These are phyloP conservation scores for Harringtonia aguacate DNA, from an alignment of 2,329 filamentous ascomycete genomes.

Conservation along the genomic window DNA sequence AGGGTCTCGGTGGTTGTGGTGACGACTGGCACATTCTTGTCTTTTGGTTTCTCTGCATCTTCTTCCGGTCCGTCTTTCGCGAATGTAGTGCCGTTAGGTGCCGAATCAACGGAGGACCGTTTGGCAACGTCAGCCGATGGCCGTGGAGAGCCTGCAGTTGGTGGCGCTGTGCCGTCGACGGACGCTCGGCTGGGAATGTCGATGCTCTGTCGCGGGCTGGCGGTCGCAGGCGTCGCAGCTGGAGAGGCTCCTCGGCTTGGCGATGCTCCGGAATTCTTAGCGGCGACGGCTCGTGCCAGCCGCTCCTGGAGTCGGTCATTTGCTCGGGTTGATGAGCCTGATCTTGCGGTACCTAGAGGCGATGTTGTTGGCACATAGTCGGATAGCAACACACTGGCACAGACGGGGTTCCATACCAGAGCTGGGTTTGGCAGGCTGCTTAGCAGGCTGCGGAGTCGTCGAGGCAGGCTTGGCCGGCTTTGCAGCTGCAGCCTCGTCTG, in stretches of 20 bases:
- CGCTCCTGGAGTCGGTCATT: constrained; percentile 85
- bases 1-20: no score
- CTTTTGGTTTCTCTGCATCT: neutral
- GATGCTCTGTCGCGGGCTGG: constrained; percentile 30
- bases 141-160: neutral
- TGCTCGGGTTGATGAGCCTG: constrained; percentile 50
- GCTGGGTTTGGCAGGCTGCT: constrained; percentile 22
- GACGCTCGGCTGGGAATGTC: constrained; percentile 22
- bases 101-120: neutral
- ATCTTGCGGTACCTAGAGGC: constrained; percentile 40
- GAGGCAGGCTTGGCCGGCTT: constrained; percentile 10
- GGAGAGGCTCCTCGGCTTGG: constrained; percentile 27
- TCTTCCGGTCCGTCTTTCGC: no score
- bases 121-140: constrained; percentile 11
- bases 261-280: constrained; percentile 39
- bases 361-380: constrained; percentile 13
- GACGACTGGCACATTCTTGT: no score
- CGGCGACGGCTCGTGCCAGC: constrained; percentile 76
- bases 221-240: constrained; percentile 28
- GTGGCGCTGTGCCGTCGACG: constrained; percentile 16
- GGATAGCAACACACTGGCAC: neutral
- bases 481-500: constrained; percentile 34
- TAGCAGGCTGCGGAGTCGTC: constrained; percentile 17
- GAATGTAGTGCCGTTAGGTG: neutral
- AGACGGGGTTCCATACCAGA: constrained; percentile 11